A percentile compares a stretch with the other conserved stretches of the same genome.
Evolutionary conservation across 805 yeast genomes (phyloP).

Genomic region (Nakazawaea sp.): DNA sequence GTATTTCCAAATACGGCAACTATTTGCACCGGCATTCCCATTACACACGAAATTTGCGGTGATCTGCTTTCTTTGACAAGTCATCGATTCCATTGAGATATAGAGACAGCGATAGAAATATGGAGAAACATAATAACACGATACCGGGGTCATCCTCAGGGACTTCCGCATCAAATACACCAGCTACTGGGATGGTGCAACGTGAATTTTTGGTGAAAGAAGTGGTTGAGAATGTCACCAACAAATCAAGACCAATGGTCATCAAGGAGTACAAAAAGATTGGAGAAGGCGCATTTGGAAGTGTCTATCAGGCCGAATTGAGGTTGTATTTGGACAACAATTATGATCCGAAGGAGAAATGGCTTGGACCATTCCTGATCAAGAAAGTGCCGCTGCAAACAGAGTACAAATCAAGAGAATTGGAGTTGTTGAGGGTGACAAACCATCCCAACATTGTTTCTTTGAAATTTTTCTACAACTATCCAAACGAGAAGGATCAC

Average conservation of each 20-base stretch:
- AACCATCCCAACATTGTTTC: constrained; percentile 76
- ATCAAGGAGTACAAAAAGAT: constrained; percentile 67
- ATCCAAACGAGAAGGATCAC: constrained; percentile 54
- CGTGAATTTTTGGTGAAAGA: constrained; percentile 45
- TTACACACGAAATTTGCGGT: too few species aligned
- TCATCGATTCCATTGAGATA: too few species aligned
- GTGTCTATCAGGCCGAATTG: constrained; percentile 68
- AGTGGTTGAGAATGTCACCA: constrained; percentile 56
- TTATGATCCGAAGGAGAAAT: constrained; percentile 21
- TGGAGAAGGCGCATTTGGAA: constrained; percentile 86
- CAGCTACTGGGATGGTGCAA: neutral
- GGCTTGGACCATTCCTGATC: constrained; percentile 81
- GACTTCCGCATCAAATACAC: too few species aligned
- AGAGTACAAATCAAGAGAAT: constrained; percentile 76
- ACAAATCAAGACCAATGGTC: constrained; percentile 51
- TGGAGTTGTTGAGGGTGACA: constrained; percentile 68
- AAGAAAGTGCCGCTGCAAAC: constrained; percentile 85
- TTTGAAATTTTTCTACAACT: constrained; percentile 65
- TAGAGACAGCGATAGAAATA: too few species aligned
- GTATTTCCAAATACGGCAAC: too few species aligned
- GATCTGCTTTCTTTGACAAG: too few species aligned
- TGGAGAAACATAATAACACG: too few species aligned
- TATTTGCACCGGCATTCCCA: too few species aligned
- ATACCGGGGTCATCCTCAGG: too few species aligned
- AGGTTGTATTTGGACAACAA: constrained; percentile 11